phyloP scores from a whole-genome alignment of 2,329 filamentous ascomycete species.

The Epichloe amarillans region DNA sequence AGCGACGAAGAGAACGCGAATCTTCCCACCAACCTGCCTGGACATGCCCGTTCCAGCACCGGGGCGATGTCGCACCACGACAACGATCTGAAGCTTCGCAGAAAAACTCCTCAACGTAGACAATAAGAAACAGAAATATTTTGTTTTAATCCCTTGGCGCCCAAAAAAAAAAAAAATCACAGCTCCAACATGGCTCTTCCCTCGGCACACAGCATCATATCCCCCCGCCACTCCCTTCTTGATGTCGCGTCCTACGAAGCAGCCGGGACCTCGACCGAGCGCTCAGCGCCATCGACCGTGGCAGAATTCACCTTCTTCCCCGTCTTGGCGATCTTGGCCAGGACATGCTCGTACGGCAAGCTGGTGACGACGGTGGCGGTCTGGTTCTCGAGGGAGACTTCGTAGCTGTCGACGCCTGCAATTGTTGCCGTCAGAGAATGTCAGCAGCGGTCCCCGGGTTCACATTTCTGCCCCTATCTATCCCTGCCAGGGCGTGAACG shows the following conservation, averaged over 20 bases:
- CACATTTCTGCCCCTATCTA: too few species aligned
- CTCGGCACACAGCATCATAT: background rate
- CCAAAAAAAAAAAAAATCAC: too few species aligned
- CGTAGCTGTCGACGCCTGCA: conserved; percentile 72
- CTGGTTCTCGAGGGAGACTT: conserved; percentile 82
- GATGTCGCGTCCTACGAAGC: conserved; percentile 2
- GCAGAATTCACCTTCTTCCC: conserved; percentile 80
- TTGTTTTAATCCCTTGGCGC: too few species aligned
- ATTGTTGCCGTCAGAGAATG: background rate
- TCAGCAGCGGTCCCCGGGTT: background rate
- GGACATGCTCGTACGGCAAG: conserved; percentile 66
- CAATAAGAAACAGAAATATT: too few species aligned
- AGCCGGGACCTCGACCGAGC: conserved; percentile 34
- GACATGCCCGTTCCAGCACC: too few species aligned
- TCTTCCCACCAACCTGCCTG: too few species aligned
- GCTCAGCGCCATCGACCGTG: conserved; percentile 52
- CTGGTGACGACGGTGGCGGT: conserved; percentile 63
- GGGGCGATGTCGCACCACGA: too few species aligned
- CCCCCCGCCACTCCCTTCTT: background rate
- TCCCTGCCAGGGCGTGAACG: conserved; percentile 14
- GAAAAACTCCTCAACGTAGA: too few species aligned
- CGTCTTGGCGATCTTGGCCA: conserved; percentile 85
- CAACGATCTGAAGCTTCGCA: too few species aligned
- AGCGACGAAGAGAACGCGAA: too few species aligned
- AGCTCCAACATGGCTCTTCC: background rate